These are phyloP conservation scores for Ananas comosus DNA, from an alignment of 176 grass and related monocot genomes.

Conservation along the genomic window DNA sequence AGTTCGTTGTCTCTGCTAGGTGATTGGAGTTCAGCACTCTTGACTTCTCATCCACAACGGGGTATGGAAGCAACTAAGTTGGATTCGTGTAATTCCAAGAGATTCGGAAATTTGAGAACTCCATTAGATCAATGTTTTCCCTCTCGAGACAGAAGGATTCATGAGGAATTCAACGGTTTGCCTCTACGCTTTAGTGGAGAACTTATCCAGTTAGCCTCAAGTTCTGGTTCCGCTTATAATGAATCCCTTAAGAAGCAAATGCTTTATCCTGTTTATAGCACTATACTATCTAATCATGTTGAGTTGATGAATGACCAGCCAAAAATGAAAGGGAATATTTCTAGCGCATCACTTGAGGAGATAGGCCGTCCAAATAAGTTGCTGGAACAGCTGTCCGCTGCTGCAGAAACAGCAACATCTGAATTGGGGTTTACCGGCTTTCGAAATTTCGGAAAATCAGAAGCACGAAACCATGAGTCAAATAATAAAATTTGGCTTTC, in stretches of 20 bases:
- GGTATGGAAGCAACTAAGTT: neutral
- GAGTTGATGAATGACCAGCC: constrained; percentile 4
- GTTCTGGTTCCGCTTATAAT: neutral
- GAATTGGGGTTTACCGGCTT: constrained; percentile 10
- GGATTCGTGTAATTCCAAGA: constrained; percentile 12
- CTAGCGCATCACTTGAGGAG: constrained; percentile 8
- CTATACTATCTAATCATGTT: neutral
- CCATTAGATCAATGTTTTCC: constrained; percentile 5
- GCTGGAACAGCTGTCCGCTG: constrained; percentile 11
- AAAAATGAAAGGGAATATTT: constrained; percentile 14
- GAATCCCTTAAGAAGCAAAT: constrained; percentile 5
- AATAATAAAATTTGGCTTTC: neutral
- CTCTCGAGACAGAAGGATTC: neutral
- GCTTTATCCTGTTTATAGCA: neutral
- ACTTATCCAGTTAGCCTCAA: neutral
- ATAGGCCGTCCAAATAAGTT: constrained; percentile 23
- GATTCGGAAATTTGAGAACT: neutral
- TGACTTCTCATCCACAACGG: neutral
- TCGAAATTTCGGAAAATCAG: constrained; percentile 8
- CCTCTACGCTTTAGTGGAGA: constrained; percentile 17
- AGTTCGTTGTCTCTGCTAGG: neutral
- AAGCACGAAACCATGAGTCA: neutral
- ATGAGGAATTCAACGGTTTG: constrained; percentile 5
- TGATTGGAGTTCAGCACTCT: neutral
- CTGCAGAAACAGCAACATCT: neutral